Evolutionary conservation across 805 yeast species (phyloP).

Genomic region (Candida fluviatilis): DNA sequence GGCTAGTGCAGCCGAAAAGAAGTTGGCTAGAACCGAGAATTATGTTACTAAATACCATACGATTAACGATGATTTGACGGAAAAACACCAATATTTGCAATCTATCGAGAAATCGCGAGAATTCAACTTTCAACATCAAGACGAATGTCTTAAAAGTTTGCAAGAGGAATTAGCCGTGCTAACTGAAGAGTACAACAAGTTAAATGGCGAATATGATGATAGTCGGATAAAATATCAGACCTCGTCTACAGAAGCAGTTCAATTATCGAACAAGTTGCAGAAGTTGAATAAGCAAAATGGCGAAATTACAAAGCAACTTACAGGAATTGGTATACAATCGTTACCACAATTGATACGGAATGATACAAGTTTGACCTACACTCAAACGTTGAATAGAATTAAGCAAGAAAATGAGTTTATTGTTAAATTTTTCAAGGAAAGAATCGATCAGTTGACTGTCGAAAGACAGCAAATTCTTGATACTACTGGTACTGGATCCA

Average conservation of each 20-base stretch:
- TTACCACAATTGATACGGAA: slow-evolving; percentile 31
- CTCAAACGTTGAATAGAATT: slow-evolving; percentile 21
- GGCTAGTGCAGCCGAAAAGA: slow-evolving; percentile 28
- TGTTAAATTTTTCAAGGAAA: slow-evolving; percentile 22
- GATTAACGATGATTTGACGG: slow-evolving; percentile 12
- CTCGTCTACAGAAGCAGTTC: slow-evolving; percentile 30
- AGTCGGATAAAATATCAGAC: slow-evolving; percentile 29
- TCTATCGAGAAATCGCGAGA: slow-evolving; percentile 5
- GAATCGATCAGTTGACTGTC: slow-evolving; percentile 29
- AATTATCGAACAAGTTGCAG: slow-evolving; percentile 18
- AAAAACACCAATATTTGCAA: slow-evolving; percentile 10
- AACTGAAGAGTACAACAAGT: slow-evolving; percentile 18
- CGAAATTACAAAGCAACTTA: slow-evolving; percentile 17
- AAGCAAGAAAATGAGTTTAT: slow-evolving; percentile 27
- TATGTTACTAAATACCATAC: slow-evolving; percentile 21
- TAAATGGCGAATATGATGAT: slow-evolving; percentile 26
- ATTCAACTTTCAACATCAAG: slow-evolving; percentile 15
- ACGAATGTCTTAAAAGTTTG: slow-evolving; percentile 16
- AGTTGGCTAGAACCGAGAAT: slow-evolving; percentile 25
- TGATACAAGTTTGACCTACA: slow-evolving; percentile 29
- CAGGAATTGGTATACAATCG: slow-evolving; percentile 32
- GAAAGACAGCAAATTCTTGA: slow-evolving; percentile 32
- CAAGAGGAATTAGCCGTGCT: slow-evolving; percentile 23
- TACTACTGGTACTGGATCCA: slow-evolving; percentile 21
- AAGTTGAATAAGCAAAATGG: slow-evolving; percentile 16